Conservation (phyloP, 306 rosid species). For the Cucurbita maxima region DNA sequence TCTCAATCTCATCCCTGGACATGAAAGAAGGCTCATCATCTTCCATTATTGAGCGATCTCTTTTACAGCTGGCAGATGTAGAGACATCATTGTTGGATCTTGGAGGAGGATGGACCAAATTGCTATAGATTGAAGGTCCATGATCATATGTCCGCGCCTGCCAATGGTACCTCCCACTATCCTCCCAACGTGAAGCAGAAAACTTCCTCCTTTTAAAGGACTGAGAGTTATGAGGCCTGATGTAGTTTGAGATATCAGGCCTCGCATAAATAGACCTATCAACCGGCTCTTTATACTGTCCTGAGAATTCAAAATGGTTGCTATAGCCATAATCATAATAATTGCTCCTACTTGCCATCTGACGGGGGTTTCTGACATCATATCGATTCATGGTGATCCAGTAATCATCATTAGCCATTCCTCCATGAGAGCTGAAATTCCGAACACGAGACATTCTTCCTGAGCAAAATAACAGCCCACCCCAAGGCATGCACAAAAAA, state of each 20-base stretch:
- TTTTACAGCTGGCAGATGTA: slow-evolving; percentile 39
- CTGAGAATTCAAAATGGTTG: slow-evolving; percentile 20
- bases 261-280: slow-evolving; percentile 17
- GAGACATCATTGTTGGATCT: slow-evolving; percentile 36
- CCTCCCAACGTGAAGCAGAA: slow-evolving; percentile 50
- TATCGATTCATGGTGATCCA: slow-evolving; percentile 32
- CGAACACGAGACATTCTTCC: slow-evolving; percentile 53
- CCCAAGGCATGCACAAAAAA: neutral
- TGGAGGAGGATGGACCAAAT: slow-evolving; percentile 21
- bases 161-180: slow-evolving; percentile 36
- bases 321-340: slow-evolving; percentile 19
- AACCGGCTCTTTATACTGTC: slow-evolving; percentile 20
- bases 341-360: slow-evolving; percentile 43
- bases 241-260: slow-evolving; percentile 21
- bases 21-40: slow-evolving; percentile 57
- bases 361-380: slow-evolving; percentile 19
- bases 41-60: slow-evolving; percentile 41
- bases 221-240: slow-evolving; percentile 28
- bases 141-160: slow-evolving; percentile 24
- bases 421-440: slow-evolving; percentile 41
- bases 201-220: slow-evolving; percentile 62
- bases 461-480: slow-evolving; percentile 12
- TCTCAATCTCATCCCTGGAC: slow-evolving; percentile 95
- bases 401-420: slow-evolving; percentile 24
- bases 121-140: slow-evolving; percentile 18